Percentiles rank a stretch among this genome's conserved stretches.
phyloP scores from a whole-genome alignment of 2,329 filamentous ascomycete genomes.

The Ophiostoma triangulosporum region DNA sequence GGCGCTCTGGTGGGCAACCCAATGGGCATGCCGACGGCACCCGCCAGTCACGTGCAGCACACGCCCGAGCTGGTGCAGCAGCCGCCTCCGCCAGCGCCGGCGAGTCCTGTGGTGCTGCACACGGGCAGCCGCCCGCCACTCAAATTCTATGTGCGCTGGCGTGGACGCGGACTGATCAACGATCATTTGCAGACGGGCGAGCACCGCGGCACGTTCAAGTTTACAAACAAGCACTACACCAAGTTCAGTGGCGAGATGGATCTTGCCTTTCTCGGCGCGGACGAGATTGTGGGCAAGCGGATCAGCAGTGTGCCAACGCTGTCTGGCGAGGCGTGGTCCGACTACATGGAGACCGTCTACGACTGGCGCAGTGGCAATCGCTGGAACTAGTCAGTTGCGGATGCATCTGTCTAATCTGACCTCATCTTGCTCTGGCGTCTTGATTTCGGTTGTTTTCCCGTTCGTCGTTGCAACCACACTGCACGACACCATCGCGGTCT shows the following conservation, averaged over 20 bases:
- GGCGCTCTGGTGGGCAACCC: constrained; percentile 9
- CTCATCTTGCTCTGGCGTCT: too few species aligned
- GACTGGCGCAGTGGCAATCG: constrained; percentile 14
- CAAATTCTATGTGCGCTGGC: constrained; percentile 17
- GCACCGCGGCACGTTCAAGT: constrained; percentile 17
- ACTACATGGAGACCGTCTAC: constrained; percentile 16
- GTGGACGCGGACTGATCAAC: constrained; percentile 17
- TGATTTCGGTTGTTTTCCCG: too few species aligned
- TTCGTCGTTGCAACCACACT: too few species aligned
- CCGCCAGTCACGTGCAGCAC: background rate
- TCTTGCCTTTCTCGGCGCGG: constrained; percentile 15
- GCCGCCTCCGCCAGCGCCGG: background rate
- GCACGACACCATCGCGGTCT: too few species aligned
- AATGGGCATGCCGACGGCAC: background rate
- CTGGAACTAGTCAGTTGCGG: constrained; percentile 4
- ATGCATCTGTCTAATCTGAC: too few species aligned
- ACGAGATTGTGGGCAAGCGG: constrained; percentile 17
- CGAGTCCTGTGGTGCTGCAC: background rate
- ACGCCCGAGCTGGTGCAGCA: background rate
- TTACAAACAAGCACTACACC: constrained; percentile 17
- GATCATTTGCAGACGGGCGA: constrained; percentile 14
- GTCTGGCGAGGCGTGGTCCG: constrained; percentile 14
- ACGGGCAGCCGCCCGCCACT: constrained; percentile 10
- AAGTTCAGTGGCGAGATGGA: constrained; percentile 17
- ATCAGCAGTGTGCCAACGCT: constrained; percentile 12